These are phyloP conservation scores for Reticulascus tulasneorum DNA, from an alignment of 2,329 filamentous ascomycete species.

Conservation along the genomic window DNA sequence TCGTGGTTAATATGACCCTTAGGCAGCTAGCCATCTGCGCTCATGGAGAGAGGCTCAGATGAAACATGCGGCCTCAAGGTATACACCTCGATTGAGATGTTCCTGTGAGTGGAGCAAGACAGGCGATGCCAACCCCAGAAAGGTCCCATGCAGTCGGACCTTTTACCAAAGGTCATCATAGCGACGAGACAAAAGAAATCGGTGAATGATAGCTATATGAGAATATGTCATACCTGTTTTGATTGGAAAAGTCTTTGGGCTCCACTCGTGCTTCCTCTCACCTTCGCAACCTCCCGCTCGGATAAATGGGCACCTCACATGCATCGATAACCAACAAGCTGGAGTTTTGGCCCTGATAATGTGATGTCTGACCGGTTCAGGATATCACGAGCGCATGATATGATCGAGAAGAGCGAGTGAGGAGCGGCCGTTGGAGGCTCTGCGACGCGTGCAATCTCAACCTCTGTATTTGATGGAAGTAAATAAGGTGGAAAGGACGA, in stretches of 20 bases:
- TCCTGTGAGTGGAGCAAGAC: conserved; percentile 11
- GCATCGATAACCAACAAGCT: too few species aligned
- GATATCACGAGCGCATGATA: too few species aligned
- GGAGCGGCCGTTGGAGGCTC: conserved; percentile 3
- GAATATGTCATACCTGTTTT: conserved; percentile 1
- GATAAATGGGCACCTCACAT: too few species aligned
- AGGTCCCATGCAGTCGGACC: conserved; percentile 51
- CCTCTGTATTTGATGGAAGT: background rate
- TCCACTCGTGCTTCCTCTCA: conserved; percentile 4
- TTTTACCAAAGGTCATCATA: conserved; percentile 63
- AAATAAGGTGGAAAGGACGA: background rate
- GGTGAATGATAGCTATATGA: background rate
- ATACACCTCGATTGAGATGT: too few species aligned
- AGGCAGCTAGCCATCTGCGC: too few species aligned
- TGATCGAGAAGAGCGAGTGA: too few species aligned
- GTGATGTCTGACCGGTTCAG: too few species aligned
- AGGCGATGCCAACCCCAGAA: conserved; percentile 39
- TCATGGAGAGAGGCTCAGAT: too few species aligned
- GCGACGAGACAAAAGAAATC: conserved; percentile 10
- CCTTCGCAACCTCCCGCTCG: conserved; percentile 8
- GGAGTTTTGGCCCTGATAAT: too few species aligned
- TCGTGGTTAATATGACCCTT: too few species aligned
- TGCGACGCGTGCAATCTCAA: background rate
- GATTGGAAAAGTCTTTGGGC: background rate
- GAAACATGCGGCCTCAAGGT: too few species aligned